phyloP scores from a whole-genome alignment of 345 rosid species.

The Jatropha curcas region DNA sequence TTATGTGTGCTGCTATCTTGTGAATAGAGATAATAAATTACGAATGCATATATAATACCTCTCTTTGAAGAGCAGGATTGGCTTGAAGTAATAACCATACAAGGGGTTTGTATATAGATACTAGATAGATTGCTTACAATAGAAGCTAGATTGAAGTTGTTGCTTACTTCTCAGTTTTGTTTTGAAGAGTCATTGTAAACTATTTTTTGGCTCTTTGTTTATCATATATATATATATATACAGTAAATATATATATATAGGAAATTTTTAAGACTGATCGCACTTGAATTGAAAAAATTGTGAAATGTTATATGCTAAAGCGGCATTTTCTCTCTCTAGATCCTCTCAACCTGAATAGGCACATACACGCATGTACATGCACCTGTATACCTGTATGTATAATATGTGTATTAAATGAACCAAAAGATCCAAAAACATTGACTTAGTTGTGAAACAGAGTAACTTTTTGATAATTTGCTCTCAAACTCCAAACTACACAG shows the following conservation, averaged over 20 bases:
- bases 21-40: conserved; percentile 4
- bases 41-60: neutral
- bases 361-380: neutral
- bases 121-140: neutral
- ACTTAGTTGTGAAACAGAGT: too few relatives aligned
- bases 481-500: too few relatives aligned
- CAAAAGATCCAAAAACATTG: too few relatives aligned
- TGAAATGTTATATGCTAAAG: neutral
- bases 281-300: neutral
- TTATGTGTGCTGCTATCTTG: neutral
- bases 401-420: too few relatives aligned
- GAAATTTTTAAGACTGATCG: neutral
- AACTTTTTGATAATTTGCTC: too few relatives aligned
- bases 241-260: neutral
- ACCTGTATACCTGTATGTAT: too few relatives aligned
- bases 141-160: neutral
- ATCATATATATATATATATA: neutral
- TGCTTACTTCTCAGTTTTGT: neutral
- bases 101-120: neutral
- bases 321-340: too few relatives aligned
- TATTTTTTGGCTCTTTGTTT: neutral
- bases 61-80: neutral
- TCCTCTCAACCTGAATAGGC: too few relatives aligned
- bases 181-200: neutral
- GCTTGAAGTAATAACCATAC: neutral